Evolutionary conservation across 164 flowering plant species (phyloP).

Genomic region (Platanus orientalis): DNA sequence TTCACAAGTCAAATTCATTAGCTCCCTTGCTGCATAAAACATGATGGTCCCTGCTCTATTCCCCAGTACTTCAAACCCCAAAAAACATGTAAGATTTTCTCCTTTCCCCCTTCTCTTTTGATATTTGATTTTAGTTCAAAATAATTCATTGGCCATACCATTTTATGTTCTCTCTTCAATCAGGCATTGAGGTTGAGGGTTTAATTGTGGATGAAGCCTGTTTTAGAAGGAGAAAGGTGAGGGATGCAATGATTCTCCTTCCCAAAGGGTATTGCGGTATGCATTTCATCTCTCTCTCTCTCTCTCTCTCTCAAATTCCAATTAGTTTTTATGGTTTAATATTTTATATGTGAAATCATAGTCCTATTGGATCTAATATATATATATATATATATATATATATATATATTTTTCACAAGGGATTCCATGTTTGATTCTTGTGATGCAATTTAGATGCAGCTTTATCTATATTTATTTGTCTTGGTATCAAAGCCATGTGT

Average conservation of each 20-base stretch:
- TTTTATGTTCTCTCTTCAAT: not conserved
- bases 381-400: too few species aligned
- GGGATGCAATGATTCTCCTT: slow-evolving; percentile 58
- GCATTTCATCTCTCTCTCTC: not conserved
- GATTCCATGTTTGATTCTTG: too few species aligned
- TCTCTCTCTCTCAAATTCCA: too few species aligned
- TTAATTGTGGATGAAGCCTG: slow-evolving; percentile 65
- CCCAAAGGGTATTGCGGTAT: slow-evolving; percentile 79
- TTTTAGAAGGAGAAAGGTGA: slow-evolving; percentile 87
- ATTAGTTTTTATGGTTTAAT: too few species aligned
- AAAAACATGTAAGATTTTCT: slow-evolving; percentile 24
- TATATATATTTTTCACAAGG: too few species aligned
- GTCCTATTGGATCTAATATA: too few species aligned
- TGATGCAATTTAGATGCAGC: too few species aligned
- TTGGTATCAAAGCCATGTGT: too few species aligned
- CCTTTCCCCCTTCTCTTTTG: not conserved
- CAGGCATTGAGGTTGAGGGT: slow-evolving; percentile 68
- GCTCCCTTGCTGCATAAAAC: slow-evolving; percentile 88
- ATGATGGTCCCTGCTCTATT: slow-evolving; percentile 60
- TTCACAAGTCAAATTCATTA: slow-evolving; percentile 67
- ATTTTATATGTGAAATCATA: too few species aligned
- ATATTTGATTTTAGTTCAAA: not conserved
- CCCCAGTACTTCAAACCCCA: slow-evolving; percentile 85
- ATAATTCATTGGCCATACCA: too few species aligned
- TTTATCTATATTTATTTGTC: too few species aligned